Evolutionary conservation across 2,329 filamentous ascomycete genomes (phyloP), one percentile per base, ranked within the genome.

Genomic region (Sporothrix euskadiensis): DNA sequence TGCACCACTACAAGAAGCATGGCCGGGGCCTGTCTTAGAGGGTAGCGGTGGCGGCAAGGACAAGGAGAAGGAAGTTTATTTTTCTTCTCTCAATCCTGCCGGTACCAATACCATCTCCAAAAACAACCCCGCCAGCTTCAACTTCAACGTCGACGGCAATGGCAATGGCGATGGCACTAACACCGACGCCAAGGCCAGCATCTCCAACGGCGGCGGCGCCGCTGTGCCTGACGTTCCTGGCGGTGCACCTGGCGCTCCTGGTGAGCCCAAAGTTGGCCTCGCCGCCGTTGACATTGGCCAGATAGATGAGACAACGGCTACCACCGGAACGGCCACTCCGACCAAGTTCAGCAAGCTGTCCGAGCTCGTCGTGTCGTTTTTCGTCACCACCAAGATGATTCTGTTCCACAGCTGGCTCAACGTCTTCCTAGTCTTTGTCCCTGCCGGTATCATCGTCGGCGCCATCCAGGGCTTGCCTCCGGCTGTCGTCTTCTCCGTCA

Each of bases 371-470:
- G 52, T 59, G 73, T 32, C 82, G 75, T 82, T 83, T 71, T 82
- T 83, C 76, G 82, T 84, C 79, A 88, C 90, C 80, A 82, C 85
- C 76, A 86, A 85, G 85, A 86, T 83, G 80, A 89, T 89, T 78
- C 78, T 94, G 75, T 86, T 90, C 59, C 89, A 92, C 80, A 94
- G 90, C 84, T 94, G 91, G 88, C 84, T 95, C 83, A 95, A 96
- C 80, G 78, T 93, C 72, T 84, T 95, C 77, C 84, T 95, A 75
- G 82, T 94, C 72, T 94, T 94, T 79, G 92, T 95, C 41, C 93
- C 92, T 8, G 85, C 92, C 71, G 93, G 92, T 77, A 94, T 96
- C 78, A 86, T 86, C 74, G 85, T 90, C 73, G 85, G 91, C 73
- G 71, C 74, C 12, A 19, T 89, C 39, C 79, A 82, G 10, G 83